Evolutionary conservation across 192 early-diverging fungal genomes (phyloP).

Genomic region (Coemansia sp.): DNA sequence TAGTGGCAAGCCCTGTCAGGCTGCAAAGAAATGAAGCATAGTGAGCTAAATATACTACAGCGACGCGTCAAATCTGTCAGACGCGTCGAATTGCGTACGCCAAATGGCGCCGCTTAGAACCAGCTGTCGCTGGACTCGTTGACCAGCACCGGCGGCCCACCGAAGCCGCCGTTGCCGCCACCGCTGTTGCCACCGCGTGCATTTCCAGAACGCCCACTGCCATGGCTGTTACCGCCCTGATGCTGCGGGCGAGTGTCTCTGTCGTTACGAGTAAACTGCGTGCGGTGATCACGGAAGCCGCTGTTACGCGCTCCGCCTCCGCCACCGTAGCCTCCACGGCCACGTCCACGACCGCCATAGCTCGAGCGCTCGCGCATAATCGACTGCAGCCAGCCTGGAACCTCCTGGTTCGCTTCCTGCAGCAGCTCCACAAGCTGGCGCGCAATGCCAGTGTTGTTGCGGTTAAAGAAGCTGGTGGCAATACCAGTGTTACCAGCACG

Average conservation of each 20-base stretch:
- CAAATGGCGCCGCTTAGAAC: constrained; percentile 53
- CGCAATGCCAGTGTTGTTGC: constrained; percentile 77
- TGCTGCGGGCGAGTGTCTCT: constrained; percentile 39
- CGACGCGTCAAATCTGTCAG: neutral
- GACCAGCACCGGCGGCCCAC: constrained; percentile 32
- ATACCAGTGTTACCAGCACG: constrained; percentile 93
- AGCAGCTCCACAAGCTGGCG: constrained; percentile 85
- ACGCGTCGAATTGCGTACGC: neutral
- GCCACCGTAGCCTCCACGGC: constrained; percentile 40
- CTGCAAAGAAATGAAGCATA: neutral
- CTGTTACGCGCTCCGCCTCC: constrained; percentile 27
- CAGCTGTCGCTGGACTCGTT: constrained; percentile 61
- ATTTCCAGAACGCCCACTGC: constrained; percentile 1
- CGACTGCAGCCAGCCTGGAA: constrained; percentile 78
- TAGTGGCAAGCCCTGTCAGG: neutral
- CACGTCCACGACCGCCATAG: constrained; percentile 58
- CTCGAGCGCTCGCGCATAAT: constrained; percentile 63
- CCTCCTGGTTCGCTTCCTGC: constrained; percentile 91
- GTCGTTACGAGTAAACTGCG: constrained; percentile 32
- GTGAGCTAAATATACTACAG: constrained; percentile 10
- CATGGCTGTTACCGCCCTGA: constrained; percentile 5
- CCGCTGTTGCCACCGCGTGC: constrained; percentile 17
- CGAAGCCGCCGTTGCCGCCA: neutral
- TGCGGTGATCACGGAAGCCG: constrained; percentile 38
- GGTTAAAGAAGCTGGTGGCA: constrained; percentile 95